Evolutionary conservation across 2,329 filamentous ascomycete species (phyloP).

Genomic region (Aureobasidium sp.): DNA sequence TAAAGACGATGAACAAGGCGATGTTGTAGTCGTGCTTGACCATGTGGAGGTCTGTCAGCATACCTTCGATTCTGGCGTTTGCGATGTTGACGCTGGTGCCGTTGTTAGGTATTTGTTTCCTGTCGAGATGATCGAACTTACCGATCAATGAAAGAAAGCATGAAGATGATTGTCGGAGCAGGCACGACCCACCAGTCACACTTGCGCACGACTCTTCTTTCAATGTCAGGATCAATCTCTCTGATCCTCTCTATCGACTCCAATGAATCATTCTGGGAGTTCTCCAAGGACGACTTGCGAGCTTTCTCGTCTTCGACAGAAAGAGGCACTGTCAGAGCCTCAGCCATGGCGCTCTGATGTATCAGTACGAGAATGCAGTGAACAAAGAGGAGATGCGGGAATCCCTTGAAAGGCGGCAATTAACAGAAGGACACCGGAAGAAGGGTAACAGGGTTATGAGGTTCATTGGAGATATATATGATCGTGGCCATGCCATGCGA

Average conservation of each 20-base stretch:
- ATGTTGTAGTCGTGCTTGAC: conserved; percentile 31
- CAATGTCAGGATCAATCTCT: conserved; percentile 9
- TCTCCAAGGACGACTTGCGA: neutral
- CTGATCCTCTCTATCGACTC: conserved; percentile 1
- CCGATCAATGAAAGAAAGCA: conserved; percentile 14
- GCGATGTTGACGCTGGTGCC: conserved; percentile 30
- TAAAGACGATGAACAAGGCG: conserved; percentile 32
- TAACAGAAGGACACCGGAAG: neutral
- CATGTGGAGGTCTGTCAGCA: conserved; percentile 36
- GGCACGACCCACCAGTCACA: conserved; percentile 13
- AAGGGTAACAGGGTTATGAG: neutral
- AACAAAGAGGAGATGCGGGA: neutral
- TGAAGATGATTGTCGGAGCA: conserved; percentile 10
- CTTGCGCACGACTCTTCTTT: conserved; percentile 10
- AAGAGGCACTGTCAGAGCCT: conserved; percentile 4
- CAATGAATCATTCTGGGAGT: neutral
- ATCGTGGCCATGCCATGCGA: conserved; percentile 1
- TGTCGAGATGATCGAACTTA: neutral
- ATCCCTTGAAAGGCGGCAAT: neutral
- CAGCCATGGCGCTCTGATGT: neutral
- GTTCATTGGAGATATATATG: neutral
- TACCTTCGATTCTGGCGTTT: conserved; percentile 34
- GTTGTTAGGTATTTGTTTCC: neutral
- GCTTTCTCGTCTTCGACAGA: conserved; percentile 7
- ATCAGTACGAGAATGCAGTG: neutral